Evolutionary conservation across 1,139 yeast genomes (phyloP).

Genomic region (Casaregolazyma lundiana): DNA sequence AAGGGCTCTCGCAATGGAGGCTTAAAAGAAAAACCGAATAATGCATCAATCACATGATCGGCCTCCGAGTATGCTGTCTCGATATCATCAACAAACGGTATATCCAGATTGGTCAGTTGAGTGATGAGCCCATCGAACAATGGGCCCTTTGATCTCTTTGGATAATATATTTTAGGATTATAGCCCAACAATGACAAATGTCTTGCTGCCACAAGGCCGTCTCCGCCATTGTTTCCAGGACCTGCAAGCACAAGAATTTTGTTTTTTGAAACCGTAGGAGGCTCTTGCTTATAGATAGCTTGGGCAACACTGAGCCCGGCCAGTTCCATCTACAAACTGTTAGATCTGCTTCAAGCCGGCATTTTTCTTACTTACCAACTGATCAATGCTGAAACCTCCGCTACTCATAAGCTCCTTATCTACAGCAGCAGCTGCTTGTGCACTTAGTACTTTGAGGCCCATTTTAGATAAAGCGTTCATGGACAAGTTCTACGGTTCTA

Average conservation of each 20-base stretch:
- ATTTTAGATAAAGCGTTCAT: slow-evolving; percentile 3
- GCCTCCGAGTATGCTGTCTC: slow-evolving; percentile 27
- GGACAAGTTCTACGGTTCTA: neutral
- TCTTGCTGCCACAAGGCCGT: slow-evolving; percentile 92
- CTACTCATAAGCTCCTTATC: slow-evolving; percentile 86
- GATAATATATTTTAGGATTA: slow-evolving; percentile 54
- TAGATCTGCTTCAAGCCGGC: slow-evolving; percentile 1
- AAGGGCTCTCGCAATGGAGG: slow-evolving; percentile 88
- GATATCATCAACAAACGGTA: slow-evolving; percentile 42
- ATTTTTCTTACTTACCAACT: slow-evolving; percentile 42
- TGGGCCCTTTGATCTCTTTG: slow-evolving; percentile 36
- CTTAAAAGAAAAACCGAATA: slow-evolving; percentile 89
- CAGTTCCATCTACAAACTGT: slow-evolving; percentile 61
- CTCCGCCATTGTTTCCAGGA: slow-evolving; percentile 97
- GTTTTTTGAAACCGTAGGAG: slow-evolving; percentile 40
- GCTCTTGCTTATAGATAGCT: slow-evolving; percentile 63
- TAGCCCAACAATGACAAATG: slow-evolving; percentile 81
- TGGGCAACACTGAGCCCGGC: slow-evolving; percentile 96
- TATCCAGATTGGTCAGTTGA: slow-evolving; percentile 56
- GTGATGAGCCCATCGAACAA: slow-evolving; percentile 42
- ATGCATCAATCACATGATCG: slow-evolving; percentile 64
- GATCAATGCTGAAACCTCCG: slow-evolving; percentile 81
- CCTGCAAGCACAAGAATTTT: slow-evolving; percentile 73
- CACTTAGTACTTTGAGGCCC: slow-evolving; percentile 25
- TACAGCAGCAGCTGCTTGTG: slow-evolving; percentile 70